A percentile compares a stretch with the other conserved stretches of the same genome.
Evolutionary conservation across 1,139 yeast genomes (phyloP).

Genomic region (Taphrina sp.): DNA sequence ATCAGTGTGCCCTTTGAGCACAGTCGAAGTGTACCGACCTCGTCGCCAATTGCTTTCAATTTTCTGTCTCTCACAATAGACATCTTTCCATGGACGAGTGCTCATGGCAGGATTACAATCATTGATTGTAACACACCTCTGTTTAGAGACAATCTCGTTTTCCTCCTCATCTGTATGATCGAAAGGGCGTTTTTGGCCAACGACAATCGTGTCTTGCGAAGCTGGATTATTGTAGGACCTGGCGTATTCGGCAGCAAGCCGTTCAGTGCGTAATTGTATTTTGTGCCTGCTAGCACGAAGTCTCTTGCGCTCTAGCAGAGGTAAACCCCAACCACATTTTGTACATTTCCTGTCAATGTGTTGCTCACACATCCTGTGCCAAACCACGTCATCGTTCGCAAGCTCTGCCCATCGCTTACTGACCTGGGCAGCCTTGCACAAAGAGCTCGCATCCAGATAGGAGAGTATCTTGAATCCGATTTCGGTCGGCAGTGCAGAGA

Average conservation of each 20-base stretch:
- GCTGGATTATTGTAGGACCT: constrained; percentile 1
- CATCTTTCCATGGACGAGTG: constrained; percentile 87
- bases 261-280: constrained; percentile 37
- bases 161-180: constrained; percentile 6
- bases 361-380: constrained; percentile 98
- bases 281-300: constrained; percentile 41
- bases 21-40: constrained; percentile 63
- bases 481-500: constrained; percentile 80
- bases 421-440: constrained; percentile 92
- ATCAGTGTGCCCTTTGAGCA: constrained; percentile 79
- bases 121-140: constrained; percentile 2
- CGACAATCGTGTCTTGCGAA: constrained; percentile 5
- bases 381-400: constrained; percentile 94
- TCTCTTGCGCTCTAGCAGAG: constrained; percentile 59
- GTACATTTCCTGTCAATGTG: constrained; percentile 97
- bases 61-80: constrained; percentile 82
- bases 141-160: neutral
- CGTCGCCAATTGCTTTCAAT: constrained; percentile 94
- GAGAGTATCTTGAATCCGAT: constrained; percentile 78
- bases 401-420: constrained; percentile 77
- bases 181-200: constrained; percentile 8
- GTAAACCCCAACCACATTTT: constrained; percentile 98
- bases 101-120: constrained; percentile 17
- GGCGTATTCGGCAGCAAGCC: constrained; percentile 15
- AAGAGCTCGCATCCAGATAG: constrained; percentile 83